phyloP scores from a whole-genome alignment of 2,329 filamentous ascomycete species.

The Calonectria pseudoreteaudii region DNA sequence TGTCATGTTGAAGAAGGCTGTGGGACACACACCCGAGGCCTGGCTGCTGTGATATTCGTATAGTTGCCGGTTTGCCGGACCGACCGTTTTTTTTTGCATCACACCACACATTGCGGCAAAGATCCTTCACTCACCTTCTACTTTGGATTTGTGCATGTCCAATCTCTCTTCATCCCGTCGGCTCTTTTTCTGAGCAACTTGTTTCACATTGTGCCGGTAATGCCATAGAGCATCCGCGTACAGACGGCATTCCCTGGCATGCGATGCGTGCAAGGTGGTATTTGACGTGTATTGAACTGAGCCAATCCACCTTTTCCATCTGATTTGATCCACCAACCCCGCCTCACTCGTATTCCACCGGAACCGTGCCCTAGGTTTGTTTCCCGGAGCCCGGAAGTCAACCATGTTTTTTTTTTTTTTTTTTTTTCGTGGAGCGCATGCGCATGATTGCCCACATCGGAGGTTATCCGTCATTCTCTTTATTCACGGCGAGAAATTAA shows the following conservation, averaged over 20 bases:
- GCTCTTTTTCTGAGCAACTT: constrained; percentile 73
- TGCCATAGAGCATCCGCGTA: not conserved
- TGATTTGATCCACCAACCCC: constrained; percentile 65
- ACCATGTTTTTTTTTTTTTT: too few relatives aligned
- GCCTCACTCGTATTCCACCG: constrained; percentile 66
- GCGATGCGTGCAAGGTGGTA: constrained; percentile 46
- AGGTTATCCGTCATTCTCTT: constrained; percentile 50
- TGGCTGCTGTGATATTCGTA: not conserved
- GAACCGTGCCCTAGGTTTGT: constrained; percentile 70
- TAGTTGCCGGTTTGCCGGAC: not conserved
- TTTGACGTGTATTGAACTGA: constrained; percentile 66
- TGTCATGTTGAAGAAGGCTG: constrained; percentile 57
- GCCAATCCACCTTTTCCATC: constrained; percentile 72
- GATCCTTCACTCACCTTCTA: constrained; percentile 51
- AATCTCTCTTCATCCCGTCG: constrained; percentile 71
- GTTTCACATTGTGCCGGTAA: constrained; percentile 44
- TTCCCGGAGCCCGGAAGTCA: constrained; percentile 73
- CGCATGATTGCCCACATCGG: constrained; percentile 53
- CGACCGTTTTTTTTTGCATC: not conserved
- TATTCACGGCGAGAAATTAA: constrained; percentile 53
- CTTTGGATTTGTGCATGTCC: constrained; percentile 67
- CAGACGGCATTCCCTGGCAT: not conserved
- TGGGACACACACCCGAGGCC: constrained; percentile 55
- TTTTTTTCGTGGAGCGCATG: constrained; percentile 61
- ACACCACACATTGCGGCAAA: not conserved